Evolutionary conservation across 2,329 filamentous ascomycete genomes (phyloP).

Genomic region (Didymella pomorum): DNA sequence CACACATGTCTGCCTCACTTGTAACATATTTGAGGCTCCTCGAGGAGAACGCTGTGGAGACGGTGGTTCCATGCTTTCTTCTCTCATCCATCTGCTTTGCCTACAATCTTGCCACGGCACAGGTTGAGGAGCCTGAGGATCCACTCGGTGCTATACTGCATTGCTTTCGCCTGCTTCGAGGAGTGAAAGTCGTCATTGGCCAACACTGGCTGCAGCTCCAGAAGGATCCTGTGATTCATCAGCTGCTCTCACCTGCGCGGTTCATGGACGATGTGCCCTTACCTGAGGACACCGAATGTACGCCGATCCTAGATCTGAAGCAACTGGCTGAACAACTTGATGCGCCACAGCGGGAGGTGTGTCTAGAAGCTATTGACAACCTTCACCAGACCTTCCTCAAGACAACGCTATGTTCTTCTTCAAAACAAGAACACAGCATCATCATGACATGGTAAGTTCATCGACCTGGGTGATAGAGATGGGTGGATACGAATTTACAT

Average conservation of each 20-base stretch:
- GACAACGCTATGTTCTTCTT: constrained; percentile 6
- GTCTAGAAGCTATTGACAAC: constrained; percentile 33
- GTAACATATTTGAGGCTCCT: constrained; percentile 35
- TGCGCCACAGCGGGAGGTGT: constrained; percentile 30
- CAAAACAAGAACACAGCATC: constrained; percentile 7
- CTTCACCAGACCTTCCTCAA: constrained; percentile 29
- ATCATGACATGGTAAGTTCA: constrained; percentile 18
- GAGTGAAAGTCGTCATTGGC: constrained; percentile 36
- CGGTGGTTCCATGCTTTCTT: constrained; percentile 39
- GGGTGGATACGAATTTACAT: not conserved
- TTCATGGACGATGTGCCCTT: not conserved
- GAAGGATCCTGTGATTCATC: constrained; percentile 1
- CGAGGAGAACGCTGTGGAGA: constrained; percentile 28
- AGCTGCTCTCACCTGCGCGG: not conserved
- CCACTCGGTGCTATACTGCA: constrained; percentile 38
- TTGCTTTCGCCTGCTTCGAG: constrained; percentile 41
- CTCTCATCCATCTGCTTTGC: constrained; percentile 36
- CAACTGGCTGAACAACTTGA: constrained; percentile 19
- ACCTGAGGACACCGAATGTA: constrained; percentile 11
- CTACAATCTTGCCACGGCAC: constrained; percentile 42
- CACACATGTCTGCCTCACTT: constrained; percentile 38
- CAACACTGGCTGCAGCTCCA: constrained; percentile 29
- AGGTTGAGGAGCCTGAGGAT: constrained; percentile 38
- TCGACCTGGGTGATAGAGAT: too few relatives aligned
- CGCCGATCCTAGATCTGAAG: constrained; percentile 9